phyloP scores from a whole-genome alignment of 108 stramenopile species.

The Discostella stelligeroides region DNA sequence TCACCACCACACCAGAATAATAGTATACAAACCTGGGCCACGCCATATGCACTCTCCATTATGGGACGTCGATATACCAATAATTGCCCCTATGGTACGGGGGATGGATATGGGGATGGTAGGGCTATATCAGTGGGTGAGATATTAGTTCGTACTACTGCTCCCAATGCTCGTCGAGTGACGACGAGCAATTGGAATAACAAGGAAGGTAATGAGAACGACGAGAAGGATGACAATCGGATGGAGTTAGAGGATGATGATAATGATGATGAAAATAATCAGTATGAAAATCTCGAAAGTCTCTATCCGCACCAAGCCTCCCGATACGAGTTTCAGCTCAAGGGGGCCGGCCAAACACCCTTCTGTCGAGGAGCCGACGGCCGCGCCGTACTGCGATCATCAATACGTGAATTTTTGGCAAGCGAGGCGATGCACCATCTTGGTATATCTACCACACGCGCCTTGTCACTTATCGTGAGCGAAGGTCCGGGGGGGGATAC shows the following conservation, averaged over 20 bases:
- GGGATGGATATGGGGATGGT: slow-evolving; percentile 91
- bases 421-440: slow-evolving; percentile 95
- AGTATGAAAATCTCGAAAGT: not conserved
- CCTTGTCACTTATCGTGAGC: slow-evolving; percentile 73
- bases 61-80: slow-evolving; percentile 76
- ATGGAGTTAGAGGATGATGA: not conserved
- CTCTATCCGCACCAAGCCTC: slow-evolving; percentile 25
- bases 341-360: slow-evolving; percentile 95
- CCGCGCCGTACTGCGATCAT: slow-evolving; percentile 90
- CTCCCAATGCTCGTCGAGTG: no score
- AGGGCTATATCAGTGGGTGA: slow-evolving; percentile 83
- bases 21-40: slow-evolving; percentile 70
- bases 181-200: not conserved
- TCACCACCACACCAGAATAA: not conserved
- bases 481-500: slow-evolving; percentile 53
- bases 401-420: slow-evolving; percentile 94
- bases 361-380: slow-evolving; percentile 96
- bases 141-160: slow-evolving; percentile 35
- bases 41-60: slow-evolving; percentile 87
- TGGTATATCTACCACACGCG: slow-evolving; percentile 89
- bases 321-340: slow-evolving; percentile 94
- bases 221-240: not conserved
- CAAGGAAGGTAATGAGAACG: not conserved
- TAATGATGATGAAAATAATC: not conserved
- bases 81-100: slow-evolving; percentile 86